Conservation (phyloP, 176 grass and related monocot genomes). For the Aegilops umbellulata region DNA sequence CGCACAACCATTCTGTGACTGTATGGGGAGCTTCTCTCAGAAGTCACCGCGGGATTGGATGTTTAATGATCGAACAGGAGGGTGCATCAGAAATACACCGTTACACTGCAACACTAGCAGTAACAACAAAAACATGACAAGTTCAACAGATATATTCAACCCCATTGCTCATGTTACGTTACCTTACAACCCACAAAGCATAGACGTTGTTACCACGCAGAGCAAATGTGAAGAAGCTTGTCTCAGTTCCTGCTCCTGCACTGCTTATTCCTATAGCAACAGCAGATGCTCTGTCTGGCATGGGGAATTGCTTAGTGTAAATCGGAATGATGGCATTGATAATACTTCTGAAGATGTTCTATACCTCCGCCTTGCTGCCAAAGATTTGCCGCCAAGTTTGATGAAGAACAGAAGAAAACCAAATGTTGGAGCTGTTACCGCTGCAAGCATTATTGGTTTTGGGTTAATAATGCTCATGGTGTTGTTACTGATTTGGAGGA, state of each 20-base stretch:
- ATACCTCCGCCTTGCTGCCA: not conserved
- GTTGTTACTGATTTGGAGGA: not conserved
- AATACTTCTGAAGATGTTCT: not conserved
- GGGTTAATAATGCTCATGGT: not conserved
- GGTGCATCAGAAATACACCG: not conserved
- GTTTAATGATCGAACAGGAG: not conserved
- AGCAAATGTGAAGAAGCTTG: not conserved
- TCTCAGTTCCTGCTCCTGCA: not conserved
- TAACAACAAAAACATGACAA: not conserved
- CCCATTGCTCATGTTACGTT: not conserved
- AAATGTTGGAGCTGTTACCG: not conserved
- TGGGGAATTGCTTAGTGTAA: not conserved
- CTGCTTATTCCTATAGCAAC: not conserved
- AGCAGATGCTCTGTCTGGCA: not conserved
- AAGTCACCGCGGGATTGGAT: not conserved
- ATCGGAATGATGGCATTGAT: not conserved
- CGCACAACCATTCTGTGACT: not conserved
- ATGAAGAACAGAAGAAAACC: not conserved
- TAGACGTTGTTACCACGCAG: not conserved
- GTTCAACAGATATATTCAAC: not conserved
- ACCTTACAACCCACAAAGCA: not conserved
- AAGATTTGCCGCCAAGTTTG: not conserved
- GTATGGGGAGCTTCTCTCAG: not conserved
- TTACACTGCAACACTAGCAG: not conserved
- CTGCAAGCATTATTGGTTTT: not conserved